Conservation (phyloP, 306 rosid genomes). For the Hippophae gyantsensis region DNA sequence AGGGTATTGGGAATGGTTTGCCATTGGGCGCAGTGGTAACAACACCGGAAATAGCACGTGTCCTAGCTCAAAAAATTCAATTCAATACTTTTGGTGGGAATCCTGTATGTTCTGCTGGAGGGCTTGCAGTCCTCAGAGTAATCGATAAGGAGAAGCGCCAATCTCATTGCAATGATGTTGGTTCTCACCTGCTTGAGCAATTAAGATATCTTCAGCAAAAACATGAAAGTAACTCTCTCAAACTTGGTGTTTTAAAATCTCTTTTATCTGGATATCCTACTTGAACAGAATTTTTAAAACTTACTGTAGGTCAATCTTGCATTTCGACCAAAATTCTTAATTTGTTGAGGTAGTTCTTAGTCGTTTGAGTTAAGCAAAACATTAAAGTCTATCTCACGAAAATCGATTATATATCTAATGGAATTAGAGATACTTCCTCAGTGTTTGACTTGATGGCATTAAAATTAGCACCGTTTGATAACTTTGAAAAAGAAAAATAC, state of each 20-base stretch:
- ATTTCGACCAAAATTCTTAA: no score
- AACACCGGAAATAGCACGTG: constrained; percentile 66
- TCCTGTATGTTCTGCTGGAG: constrained; percentile 65
- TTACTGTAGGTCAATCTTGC: no score
- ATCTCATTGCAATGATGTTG: constrained; percentile 64
- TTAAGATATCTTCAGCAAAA: constrained; percentile 57
- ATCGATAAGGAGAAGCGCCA: constrained; percentile 84
- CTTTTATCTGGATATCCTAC: no score
- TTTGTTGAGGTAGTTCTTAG: no score
- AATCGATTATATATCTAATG: no score
- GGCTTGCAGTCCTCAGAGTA: constrained; percentile 75
- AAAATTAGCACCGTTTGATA: no score
- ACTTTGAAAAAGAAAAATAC: no score
- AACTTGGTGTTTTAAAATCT: constrained; percentile 5
- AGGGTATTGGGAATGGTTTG: constrained; percentile 75
- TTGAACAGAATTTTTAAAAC: no score
- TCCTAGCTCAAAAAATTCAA: constrained; percentile 52
- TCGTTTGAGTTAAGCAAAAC: no score
- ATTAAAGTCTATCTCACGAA: no score
- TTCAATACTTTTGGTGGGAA: constrained; percentile 67
- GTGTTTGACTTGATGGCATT: no score
- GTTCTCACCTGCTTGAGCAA: constrained; percentile 66
- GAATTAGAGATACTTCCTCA: no score
- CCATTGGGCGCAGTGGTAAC: constrained; percentile 73
- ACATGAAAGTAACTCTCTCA: constrained; percentile 53